These are phyloP conservation scores for Dipodascus geniculatus DNA, from an alignment of 805 yeast genomes.

Conservation along the genomic window DNA sequence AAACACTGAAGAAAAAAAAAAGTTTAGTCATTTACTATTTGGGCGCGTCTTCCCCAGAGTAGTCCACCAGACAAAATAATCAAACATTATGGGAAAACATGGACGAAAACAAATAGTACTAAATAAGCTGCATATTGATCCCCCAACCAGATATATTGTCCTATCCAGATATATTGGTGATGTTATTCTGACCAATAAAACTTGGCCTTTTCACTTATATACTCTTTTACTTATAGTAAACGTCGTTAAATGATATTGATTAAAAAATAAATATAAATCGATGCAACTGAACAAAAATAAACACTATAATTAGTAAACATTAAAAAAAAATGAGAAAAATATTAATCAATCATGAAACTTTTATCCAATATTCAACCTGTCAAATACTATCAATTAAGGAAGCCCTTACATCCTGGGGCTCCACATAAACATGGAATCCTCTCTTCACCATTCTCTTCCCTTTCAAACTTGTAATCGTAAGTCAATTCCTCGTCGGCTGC, in stretches of 20 bases:
- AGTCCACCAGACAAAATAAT: background rate
- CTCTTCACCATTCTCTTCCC: slow-evolving; percentile 80
- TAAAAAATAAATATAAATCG: too few relatives aligned
- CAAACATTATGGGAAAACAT: background rate
- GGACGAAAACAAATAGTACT: too few relatives aligned
- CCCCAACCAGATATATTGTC: too few relatives aligned
- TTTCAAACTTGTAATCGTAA: slow-evolving; percentile 89
- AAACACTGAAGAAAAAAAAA: background rate
- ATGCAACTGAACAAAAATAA: background rate
- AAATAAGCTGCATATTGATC: too few relatives aligned
- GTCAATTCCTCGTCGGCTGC: slow-evolving; percentile 71
- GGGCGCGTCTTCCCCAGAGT: background rate
- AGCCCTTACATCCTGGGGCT: slow-evolving; percentile 88
- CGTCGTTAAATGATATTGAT: too few relatives aligned
- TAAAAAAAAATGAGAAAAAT: background rate
- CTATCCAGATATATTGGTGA: too few relatives aligned
- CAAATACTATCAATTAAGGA: slow-evolving; percentile 50
- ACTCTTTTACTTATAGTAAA: too few relatives aligned
- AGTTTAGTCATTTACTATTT: background rate
- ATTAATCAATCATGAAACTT: background rate
- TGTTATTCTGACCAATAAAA: too few relatives aligned
- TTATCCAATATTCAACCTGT: too few relatives aligned
- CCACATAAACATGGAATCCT: slow-evolving; percentile 91
- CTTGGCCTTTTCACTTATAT: too few relatives aligned
- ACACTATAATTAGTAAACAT: background rate